A percentile compares a stretch with the other conserved stretches of the same genome.
Evolutionary conservation across 352 stramenopile species (phyloP).

Genomic region (Phytophthora boehmeriae): DNA sequence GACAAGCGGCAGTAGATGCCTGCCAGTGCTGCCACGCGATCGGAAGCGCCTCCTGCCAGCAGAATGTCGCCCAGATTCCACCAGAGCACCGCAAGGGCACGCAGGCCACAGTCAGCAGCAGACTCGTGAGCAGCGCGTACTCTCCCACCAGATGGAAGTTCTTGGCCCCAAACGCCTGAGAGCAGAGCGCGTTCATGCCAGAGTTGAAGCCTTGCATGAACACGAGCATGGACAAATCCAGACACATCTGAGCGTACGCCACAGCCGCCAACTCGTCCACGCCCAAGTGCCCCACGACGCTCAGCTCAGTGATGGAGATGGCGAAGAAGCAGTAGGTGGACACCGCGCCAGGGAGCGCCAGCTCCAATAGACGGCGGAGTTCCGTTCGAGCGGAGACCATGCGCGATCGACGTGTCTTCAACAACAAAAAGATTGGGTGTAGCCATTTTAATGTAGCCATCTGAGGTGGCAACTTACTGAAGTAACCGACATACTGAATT

Average conservation of each 20-base stretch:
- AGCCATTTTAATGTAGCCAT: not conserved
- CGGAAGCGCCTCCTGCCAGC: slow-evolving; percentile 41
- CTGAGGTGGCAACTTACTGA: slow-evolving; percentile 10
- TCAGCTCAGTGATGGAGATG: slow-evolving; percentile 81
- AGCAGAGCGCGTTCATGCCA: slow-evolving; percentile 82
- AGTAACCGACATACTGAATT: slow-evolving; percentile 16
- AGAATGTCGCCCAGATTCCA: slow-evolving; percentile 75
- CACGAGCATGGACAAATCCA: slow-evolving; percentile 78
- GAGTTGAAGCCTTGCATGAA: slow-evolving; percentile 86
- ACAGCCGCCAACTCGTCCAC: slow-evolving; percentile 81
- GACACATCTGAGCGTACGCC: slow-evolving; percentile 77
- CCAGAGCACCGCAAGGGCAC: slow-evolving; percentile 78
- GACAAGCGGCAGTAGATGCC: slow-evolving; percentile 68
- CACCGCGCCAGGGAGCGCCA: slow-evolving; percentile 59
- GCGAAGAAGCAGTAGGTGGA: slow-evolving; percentile 85
- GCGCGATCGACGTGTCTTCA: slow-evolving; percentile 6
- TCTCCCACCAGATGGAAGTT: slow-evolving; percentile 78
- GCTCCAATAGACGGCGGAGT: slow-evolving; percentile 51
- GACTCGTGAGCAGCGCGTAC: slow-evolving; percentile 65
- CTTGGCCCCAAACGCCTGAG: slow-evolving; percentile 84
- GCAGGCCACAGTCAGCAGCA: slow-evolving; percentile 66
- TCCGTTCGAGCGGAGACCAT: slow-evolving; percentile 44
- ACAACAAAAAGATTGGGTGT: not conserved
- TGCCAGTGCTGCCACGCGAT: slow-evolving; percentile 49
- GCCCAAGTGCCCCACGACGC: slow-evolving; percentile 80